A percentile compares a stretch with the other conserved stretches of the same genome.
phyloP scores from a whole-genome alignment of 75 land plant species.

The Cunninghamia lanceolata region DNA sequence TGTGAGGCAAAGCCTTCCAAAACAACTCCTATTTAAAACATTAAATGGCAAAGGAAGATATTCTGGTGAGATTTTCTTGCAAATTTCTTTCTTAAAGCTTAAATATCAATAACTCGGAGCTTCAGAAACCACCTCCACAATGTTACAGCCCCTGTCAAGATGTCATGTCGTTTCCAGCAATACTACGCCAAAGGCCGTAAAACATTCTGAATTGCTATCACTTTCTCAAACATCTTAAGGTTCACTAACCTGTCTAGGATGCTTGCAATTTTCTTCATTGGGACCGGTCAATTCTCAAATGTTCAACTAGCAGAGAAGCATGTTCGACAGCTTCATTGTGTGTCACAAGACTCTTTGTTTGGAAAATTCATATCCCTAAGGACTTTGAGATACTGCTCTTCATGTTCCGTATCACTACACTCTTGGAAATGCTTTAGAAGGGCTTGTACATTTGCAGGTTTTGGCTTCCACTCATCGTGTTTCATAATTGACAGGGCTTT shows the following conservation, averaged over 20 bases:
- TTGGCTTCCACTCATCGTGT: slow-evolving; percentile 41
- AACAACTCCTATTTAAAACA: neutral
- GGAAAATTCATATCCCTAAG: neutral
- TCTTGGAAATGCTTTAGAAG: slow-evolving; percentile 9
- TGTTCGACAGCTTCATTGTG: neutral
- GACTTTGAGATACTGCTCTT: neutral
- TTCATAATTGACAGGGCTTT: slow-evolving; percentile 25
- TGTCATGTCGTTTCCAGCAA: neutral
- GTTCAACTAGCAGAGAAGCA: neutral
- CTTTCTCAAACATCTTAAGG: neutral
- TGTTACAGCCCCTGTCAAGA: neutral
- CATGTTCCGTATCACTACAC: neutral
- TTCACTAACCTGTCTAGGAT: neutral
- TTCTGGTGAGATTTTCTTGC: neutral
- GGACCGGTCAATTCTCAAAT: neutral
- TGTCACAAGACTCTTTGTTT: neutral
- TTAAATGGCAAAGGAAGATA: neutral
- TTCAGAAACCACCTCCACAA: neutral
- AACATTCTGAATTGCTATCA: neutral
- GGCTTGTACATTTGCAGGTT: slow-evolving; percentile 13
- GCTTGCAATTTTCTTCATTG: neutral
- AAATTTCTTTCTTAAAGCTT: neutral
- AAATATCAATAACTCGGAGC: neutral
- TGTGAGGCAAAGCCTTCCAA: neutral
- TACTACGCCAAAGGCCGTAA: neutral